Base-by-base conservation (phyloP, 2,329 filamentous ascomycete genomes). In the Xylaria sp. region DNA sequence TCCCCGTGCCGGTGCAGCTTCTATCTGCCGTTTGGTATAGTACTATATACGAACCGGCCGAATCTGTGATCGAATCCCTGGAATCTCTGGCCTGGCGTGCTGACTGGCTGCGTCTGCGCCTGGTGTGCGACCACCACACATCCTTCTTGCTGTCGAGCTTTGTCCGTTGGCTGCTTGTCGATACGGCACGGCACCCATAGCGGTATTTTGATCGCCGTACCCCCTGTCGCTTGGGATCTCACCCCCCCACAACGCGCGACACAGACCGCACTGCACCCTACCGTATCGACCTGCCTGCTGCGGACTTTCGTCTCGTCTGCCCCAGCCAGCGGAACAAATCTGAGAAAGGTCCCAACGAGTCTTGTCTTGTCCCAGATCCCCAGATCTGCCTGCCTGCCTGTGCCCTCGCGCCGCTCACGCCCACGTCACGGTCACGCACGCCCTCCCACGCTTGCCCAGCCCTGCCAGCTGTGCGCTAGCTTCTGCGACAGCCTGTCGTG, bases 241-340 rank as follows among this genome's bases (percentile, higher is more conserved):
- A 75, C 75, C 72, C 75, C 31, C 75, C 75, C 76, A 77, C 74
- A 75, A 75, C 74, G 74, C 75, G 74, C 75, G 70, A 73, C 71
- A 74, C 74, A 62, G 51, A 57, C 39, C 48, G 64, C 41, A 64
- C 58, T 10, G 56, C 59, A 64, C 55, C 36, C 55, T 64, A 64
- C 51, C 55, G 56, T 51, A 51, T 64, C 61, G 10, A 68, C 64
- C 64, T 64, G 64, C 68, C 62, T 51, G 67, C 67, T 68, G 59
- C 68, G 66, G 67, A 65, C 60, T 62, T 66, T 70, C 67, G 70
- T 70, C 70, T 75, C 70, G 67, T 71, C 66, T 68, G 64, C 64
- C 72, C 67, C 54, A 43, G 28, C 28, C 39, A 71, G 71, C 63
- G 52, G 62, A 65, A 63, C 71, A 73, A 75, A 74, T 74, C 74